phyloP scores from a whole-genome alignment of 1,284 basidiomycete species.

The Lignosus rhinocerotis region DNA sequence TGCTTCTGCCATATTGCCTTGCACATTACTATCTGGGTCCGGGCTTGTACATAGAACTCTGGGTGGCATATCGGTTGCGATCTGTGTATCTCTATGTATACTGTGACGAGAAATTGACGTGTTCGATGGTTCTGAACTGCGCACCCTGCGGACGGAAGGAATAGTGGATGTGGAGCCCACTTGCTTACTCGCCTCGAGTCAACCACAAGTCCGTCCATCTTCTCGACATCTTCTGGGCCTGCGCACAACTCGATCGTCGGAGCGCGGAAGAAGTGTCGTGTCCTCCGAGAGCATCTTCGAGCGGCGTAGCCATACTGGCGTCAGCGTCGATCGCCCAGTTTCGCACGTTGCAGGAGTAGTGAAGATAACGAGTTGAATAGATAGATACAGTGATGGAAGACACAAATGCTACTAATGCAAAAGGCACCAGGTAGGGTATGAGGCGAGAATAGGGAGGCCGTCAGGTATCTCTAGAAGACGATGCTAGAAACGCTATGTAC shows the following conservation, averaged over 20 bases:
- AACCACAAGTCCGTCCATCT: not conserved
- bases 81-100: not conserved
- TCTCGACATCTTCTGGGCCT: not conserved
- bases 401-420: conserved; percentile 10
- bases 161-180: not conserved
- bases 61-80: not conserved
- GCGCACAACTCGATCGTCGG: not conserved
- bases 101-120: not conserved
- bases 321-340: not conserved
- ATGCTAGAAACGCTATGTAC: conserved; percentile 10
- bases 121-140: not conserved
- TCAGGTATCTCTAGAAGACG: conserved; percentile 14
- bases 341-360: not conserved
- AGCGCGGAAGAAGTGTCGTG: not conserved
- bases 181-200: not conserved
- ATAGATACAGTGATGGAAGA: conserved; percentile 17
- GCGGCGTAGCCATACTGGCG: not conserved
- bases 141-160: not conserved
- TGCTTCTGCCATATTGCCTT: not conserved
- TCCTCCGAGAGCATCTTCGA: not conserved
- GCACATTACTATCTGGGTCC: not conserved
- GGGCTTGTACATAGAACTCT: not conserved
- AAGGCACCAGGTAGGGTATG: conserved; percentile 20
- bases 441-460: conserved; percentile 1
- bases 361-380: conserved; percentile 2